A percentile compares a stretch with the other conserved stretches of the same genome.
Evolutionary conservation across 768 basidiomycete species (phyloP).

Genomic region (Fomitopsis pulvina): DNA sequence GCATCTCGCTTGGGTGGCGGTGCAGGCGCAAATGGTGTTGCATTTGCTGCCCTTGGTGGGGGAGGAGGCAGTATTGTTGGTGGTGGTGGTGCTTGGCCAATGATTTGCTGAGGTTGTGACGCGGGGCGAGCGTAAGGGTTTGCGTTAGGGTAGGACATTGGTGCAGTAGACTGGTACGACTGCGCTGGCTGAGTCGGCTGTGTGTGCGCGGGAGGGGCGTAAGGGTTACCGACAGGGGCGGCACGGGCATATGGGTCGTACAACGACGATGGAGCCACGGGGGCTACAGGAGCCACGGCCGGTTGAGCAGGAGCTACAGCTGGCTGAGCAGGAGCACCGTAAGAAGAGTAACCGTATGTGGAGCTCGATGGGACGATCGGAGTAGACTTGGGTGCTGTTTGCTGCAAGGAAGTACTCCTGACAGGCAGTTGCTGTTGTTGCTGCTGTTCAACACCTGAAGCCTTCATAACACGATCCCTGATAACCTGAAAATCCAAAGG

Average conservation of each 20-base stretch:
- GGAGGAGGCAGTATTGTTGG: constrained; percentile 8
- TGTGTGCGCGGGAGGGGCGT: constrained; percentile 8
- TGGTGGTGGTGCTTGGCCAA: constrained; percentile 7
- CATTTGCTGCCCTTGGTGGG: constrained; percentile 37
- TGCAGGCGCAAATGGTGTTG: constrained; percentile 31
- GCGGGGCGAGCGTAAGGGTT: constrained; percentile 28
- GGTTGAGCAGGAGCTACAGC: constrained; percentile 16
- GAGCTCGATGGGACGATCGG: constrained; percentile 16
- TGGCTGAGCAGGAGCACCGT: constrained; percentile 17
- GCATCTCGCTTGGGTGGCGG: constrained; percentile 53
- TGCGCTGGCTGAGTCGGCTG: constrained; percentile 12
- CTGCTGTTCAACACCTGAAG: constrained; percentile 26
- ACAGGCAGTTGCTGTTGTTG: constrained; percentile 14
- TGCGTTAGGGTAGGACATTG: constrained; percentile 19
- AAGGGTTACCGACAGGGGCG: background rate
- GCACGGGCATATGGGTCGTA: constrained; percentile 9
- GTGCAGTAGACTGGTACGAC: constrained; percentile 11
- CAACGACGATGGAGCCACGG: constrained; percentile 12
- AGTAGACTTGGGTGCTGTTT: constrained; percentile 11
- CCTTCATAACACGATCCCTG: constrained; percentile 39
- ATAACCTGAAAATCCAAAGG: constrained; percentile 35
- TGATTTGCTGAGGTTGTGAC: constrained; percentile 22
- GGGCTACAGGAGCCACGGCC: constrained; percentile 12
- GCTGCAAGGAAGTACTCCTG: constrained; percentile 17
- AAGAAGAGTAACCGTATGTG: constrained; percentile 14